Percentiles rank a stretch among this genome's conserved stretches.
Conservation (phyloP, 2,329 filamentous ascomycete species). For the Claviceps monticola region DNA sequence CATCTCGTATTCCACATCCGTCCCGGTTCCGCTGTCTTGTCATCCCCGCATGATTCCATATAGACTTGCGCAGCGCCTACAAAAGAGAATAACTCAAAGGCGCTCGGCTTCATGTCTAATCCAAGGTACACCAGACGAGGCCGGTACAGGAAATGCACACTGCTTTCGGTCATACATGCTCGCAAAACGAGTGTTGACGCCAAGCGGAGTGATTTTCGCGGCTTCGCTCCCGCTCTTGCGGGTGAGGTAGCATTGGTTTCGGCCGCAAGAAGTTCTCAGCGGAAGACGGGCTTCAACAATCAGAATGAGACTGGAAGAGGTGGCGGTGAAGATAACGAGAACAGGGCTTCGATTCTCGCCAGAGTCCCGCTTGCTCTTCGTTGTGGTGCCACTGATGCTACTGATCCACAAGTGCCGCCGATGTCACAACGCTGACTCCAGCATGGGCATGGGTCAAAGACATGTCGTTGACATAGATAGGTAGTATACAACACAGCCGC, state of each 20-base stretch:
- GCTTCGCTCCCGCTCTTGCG: slow-evolving; percentile 58
- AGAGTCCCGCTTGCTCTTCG: no score
- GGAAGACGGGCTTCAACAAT: slow-evolving; percentile 75
- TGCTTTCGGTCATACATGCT: slow-evolving; percentile 60
- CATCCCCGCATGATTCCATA: slow-evolving; percentile 90
- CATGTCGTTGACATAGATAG: no score
- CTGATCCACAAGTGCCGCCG: no score
- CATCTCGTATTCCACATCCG: slow-evolving; percentile 85
- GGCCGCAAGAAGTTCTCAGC: slow-evolving; percentile 78
- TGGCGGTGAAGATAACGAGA: no score
- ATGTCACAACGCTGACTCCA: no score
- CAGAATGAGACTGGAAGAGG: slow-evolving; percentile 56
- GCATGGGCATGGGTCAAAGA: no score
- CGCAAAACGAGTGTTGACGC: slow-evolving; percentile 71
- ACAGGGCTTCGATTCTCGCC: no score
- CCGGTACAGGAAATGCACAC: no score
- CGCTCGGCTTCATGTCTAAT: slow-evolving; percentile 66
- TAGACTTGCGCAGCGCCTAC: slow-evolving; percentile 92
- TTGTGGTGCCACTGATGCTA: no score
- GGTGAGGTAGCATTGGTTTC: slow-evolving; percentile 67
- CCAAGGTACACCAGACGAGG: slow-evolving; percentile 32
- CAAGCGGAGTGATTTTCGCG: slow-evolving; percentile 54
- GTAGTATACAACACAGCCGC: no score
- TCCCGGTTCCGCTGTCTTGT: slow-evolving; percentile 81
- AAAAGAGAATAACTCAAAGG: slow-evolving; percentile 90